These are phyloP conservation scores for Trapa incisa DNA, from an alignment of 345 rosid genomes.

Conservation along the genomic window DNA sequence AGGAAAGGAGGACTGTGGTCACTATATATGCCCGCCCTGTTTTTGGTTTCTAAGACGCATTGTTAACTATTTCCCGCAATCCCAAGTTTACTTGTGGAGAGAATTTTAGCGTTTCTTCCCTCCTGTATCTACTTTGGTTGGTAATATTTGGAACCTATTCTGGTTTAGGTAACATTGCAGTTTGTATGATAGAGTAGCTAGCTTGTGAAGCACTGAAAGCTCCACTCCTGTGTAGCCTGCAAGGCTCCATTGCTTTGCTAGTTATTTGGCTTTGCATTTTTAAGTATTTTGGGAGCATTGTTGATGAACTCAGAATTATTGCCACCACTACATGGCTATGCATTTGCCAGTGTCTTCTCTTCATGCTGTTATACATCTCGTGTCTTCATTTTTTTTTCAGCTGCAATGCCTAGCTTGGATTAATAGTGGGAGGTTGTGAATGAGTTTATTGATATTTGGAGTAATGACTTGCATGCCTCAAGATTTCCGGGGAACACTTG, in stretches of 20 bases:
- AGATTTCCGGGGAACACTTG: constrained; percentile 85
- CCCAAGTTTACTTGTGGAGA: not conserved
- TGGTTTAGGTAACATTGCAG: not conserved
- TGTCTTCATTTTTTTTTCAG: not conserved
- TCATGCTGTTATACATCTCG: not conserved
- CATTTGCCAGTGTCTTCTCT: not conserved
- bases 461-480: constrained; percentile 99
- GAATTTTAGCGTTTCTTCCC: not conserved
- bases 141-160: not conserved
- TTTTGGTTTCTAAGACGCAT: not conserved
- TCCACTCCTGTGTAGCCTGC: not conserved
- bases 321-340: not conserved
- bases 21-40: not conserved
- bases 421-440: not conserved
- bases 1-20: not conserved
- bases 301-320: not conserved
- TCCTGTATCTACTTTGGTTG: not conserved
- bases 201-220: not conserved
- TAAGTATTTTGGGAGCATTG: not conserved
- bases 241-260: not conserved
- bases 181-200: not conserved
- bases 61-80: not conserved
- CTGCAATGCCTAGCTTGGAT: not conserved
- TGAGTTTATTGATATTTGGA: constrained; percentile 17
- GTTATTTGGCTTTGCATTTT: not conserved